Evolutionary conservation across 176 grass and related monocot genomes (phyloP), one percentile per base, ranked within the genome.

Genomic region (Avena atlantica): DNA sequence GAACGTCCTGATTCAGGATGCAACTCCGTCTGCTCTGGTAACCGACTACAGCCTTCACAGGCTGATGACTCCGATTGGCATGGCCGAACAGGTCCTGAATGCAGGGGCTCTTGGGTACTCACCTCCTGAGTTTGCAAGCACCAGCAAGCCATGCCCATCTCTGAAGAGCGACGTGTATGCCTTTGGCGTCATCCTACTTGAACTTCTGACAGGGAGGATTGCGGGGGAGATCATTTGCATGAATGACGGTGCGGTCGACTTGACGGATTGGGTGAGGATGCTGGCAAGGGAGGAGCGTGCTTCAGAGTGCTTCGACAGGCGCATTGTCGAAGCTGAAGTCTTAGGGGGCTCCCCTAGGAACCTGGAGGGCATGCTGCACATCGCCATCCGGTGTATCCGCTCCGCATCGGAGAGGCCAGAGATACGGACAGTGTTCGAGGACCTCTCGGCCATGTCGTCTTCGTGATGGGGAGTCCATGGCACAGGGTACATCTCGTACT

Each of bases 231-330:
- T 98, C 34, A 70, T 98, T 17, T 98, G 93, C 13, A 80, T 86
- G 16, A 91, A 83, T 5, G 85, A 91, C 3, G 96, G 96, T 4
- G 90, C 92, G 25, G 92, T 95, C 1, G 96, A 98, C 80, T 79
- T 98, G 70, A 98, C 91, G 4, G 96, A 98, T 79, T 98, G 96
- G 96, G 93, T 94, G 50, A 98, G 92, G 88, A 76, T 91, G 78
- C 65, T 95, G 69, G 92, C 87, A 34, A 70, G 76, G 16, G 96
- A 98, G 45, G 89, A 92, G 53, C 83, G 93, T 25, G 78, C 83
- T 23, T 92, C 87, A 0, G 92, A 98, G 78, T 98, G 96, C 90
- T 95, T 94, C 3, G 93, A 95, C 68, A 77, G 73, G 45, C 81
- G 69, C 58, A 86, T 95, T 34, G 45, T 52, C 9, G 86, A 90